Percentiles rank a stretch among this genome's conserved stretches.
These are phyloP conservation scores for Cyclotella baltica DNA, from an alignment of 108 stramenopile genomes.

Conservation along the genomic window DNA sequence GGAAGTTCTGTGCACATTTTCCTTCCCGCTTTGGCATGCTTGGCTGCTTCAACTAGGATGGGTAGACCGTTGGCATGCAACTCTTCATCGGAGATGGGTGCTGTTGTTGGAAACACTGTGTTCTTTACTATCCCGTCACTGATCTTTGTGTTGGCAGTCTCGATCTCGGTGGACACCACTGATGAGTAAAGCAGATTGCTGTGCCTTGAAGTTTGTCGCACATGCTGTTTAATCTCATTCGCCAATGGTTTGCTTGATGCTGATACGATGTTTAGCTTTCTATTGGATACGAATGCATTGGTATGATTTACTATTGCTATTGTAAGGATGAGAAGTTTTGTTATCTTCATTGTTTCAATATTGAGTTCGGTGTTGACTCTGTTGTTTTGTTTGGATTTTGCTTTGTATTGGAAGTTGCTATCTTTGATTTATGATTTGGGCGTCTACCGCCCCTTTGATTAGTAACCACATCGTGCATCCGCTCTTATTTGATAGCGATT, in stretches of 20 bases:
- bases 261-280: background rate
- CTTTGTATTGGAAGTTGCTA: background rate
- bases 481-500: too few species aligned
- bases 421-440: background rate
- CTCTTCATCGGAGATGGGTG: constrained; percentile 22
- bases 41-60: constrained; percentile 25
- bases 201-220: background rate
- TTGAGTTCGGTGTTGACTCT: background rate
- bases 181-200: background rate
- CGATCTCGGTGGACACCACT: background rate
- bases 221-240: background rate
- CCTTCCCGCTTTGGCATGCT: constrained; percentile 20
- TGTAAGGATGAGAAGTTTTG: background rate
- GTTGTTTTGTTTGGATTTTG: background rate
- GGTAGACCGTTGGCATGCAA: constrained; percentile 17
- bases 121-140: constrained; percentile 3
- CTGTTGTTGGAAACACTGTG: constrained; percentile 17
- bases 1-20: constrained; percentile 25
- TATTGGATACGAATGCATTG: background rate
- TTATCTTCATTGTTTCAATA: background rate
- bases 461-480: too few species aligned
- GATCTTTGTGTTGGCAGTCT: background rate
- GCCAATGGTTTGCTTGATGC: background rate
- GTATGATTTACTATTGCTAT: background rate
- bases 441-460: background rate